Evolutionary conservation across 2,329 filamentous ascomycete species (phyloP), one percentile per base, ranked within the genome.

Genomic region (Exophiala bonariae): DNA sequence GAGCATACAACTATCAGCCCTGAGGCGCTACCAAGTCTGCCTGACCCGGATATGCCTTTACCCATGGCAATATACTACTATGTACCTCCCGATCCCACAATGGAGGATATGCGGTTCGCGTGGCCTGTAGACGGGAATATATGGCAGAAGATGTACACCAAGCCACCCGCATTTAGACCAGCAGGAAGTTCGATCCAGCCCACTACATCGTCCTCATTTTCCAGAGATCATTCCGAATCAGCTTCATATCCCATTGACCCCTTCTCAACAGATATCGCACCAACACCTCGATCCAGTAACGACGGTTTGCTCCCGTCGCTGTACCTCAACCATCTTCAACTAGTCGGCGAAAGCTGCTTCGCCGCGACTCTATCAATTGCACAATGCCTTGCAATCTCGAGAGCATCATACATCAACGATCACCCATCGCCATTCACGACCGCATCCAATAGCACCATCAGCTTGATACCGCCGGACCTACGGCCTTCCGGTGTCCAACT

Each of bases 271-370:
- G 11, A 6, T 11, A 11, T 6, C 23, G 11, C 23, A 11, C 23
- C 6, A 6, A 26, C 23, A 26, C 23, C 23, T 26, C 23, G 11
- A 11, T 26, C 23, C 23, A 26, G 11, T 11, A 26, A 11, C 23
- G 23, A 26, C 6, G 23, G 23, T 6, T 6, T 11, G 6, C 23
- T 26, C 6, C 51, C 51, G 11, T 54, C 48, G n/a, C 51, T 48
- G 14, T 54, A 49, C 17, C n/a, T 39, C 8, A 55, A 52, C 35
- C 35, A 55, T 38, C 42, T 55, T 13, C 43, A 47, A 31, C 50
- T 55, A 16, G 41, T 48, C 6, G 50, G 47, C 14, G 53, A 55
- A 20, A 50, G 46, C n/a, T 55, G 53, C 44, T 53, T 53, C 35
- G 36, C 39, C 4, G 53, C 53, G 8, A 52, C 50, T 3, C 41